A percentile compares a stretch with the other conserved stretches of the same genome.
These are phyloP conservation scores for Tagetes patula DNA, from an alignment of 129 eudicot genomes.

Conservation along the genomic window DNA sequence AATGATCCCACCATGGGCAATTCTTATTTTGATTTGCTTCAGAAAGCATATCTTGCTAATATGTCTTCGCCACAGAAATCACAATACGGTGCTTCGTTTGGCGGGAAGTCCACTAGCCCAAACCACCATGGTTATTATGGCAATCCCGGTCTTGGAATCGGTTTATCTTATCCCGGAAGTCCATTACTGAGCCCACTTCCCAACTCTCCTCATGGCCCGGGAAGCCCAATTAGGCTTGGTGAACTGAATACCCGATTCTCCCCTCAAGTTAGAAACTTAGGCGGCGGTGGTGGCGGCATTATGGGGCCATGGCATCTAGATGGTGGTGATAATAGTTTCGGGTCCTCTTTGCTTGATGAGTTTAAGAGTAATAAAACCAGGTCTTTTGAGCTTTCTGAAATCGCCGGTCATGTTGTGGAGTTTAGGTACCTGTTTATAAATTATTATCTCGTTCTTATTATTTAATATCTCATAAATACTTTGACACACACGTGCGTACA, in stretches of 20 bases:
- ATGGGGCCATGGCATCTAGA: conserved; percentile 90
- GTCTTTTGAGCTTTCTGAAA: conserved; percentile 90
- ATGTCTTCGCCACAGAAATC: conserved; percentile 76
- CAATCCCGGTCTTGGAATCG: conserved; percentile 73
- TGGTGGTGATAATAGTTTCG: conserved; percentile 59
- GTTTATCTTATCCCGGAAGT: conserved; percentile 87
- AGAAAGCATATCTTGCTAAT: conserved; percentile 80
- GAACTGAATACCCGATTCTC: conserved; percentile 62
- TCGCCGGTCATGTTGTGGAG: conserved; percentile 89
- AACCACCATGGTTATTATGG: conserved; percentile 87
- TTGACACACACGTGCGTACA: no score
- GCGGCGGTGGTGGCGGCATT: conserved; percentile 50
- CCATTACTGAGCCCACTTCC: conserved; percentile 81
- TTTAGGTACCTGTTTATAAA: conserved; percentile 55
- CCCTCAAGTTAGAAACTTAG: conserved; percentile 68
- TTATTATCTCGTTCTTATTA: no score
- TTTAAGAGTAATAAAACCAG: conserved; percentile 89
- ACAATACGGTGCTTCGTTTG: conserved; percentile 55
- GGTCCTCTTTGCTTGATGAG: conserved; percentile 82
- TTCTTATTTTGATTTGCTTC: conserved; percentile 72
- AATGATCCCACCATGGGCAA: conserved; percentile 59
- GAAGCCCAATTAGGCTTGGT: conserved; percentile 83
- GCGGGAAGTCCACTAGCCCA: conserved; percentile 53
- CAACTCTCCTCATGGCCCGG: conserved; percentile 76
- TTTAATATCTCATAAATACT: no score